Evolutionary conservation across 1,284 basidiomycete species (phyloP), one percentile per base, ranked within the genome.

Genomic region (Apiotrichum sp.): DNA sequence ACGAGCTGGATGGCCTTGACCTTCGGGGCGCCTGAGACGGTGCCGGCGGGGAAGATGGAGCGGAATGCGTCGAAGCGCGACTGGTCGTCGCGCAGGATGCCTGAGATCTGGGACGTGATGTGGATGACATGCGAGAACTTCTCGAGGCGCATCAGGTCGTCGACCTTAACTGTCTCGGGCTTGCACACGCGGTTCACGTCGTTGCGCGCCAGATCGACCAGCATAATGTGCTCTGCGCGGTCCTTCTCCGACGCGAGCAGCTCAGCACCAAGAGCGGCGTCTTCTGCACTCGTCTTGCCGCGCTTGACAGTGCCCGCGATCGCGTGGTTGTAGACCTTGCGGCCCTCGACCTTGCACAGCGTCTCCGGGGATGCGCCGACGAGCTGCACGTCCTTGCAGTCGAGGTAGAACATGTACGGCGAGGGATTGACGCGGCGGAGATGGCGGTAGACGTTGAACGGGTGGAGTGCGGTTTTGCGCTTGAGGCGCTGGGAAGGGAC

Each of bases 51-150:
- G 80, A 99, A 98, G 66, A 99, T 98, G 45, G 93, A 98, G 29
- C 96, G 86, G 80, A 99, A 96, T 0, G 96, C 96, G 73, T 98
- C 96, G 71, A 98, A 98, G 64, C 93, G 84, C 38, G 84, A 89
- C 75, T 89, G 82, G 41, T 86, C 93, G 43, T 87, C 83, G 39
- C 96, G 84, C 53, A 99, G 78, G 34, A 81, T 77, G 2, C 96
- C 96, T 50, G 92, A 92, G 35, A 98, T 89, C 79, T 95, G 91
- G 41, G 89, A 93, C 1, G 96, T 98, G 63, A 99, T 75, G 74
- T 99, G 96, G 65, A 96, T 98, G 65, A 99, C 96, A 75, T 99
- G 96, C 66, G 88, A 91, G 77, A 98, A 99, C 76, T 89, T 95
- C 74, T 98, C 91, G 22, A 99, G 77, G 61, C 81, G 80, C 92